A percentile compares a stretch with the other conserved stretches of the same genome.
phyloP scores from a whole-genome alignment of 2,329 filamentous ascomycete species.

The Pyrenophora seminiperda region DNA sequence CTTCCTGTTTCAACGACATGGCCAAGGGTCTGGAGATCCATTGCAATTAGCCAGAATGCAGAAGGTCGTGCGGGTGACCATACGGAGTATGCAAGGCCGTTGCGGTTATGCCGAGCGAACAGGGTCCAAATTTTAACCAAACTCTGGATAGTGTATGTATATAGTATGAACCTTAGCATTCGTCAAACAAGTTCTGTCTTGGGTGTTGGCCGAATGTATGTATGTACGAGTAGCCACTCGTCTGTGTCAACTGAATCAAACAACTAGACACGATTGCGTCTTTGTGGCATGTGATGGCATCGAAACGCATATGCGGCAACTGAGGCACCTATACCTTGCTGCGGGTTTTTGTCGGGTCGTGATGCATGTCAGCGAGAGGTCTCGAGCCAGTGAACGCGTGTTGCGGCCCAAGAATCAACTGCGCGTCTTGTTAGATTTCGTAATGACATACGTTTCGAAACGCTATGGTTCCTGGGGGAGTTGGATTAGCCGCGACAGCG shows the following conservation, averaged over 20 bases:
- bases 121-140: too few relatives aligned
- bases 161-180: too few relatives aligned
- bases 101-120: too few relatives aligned
- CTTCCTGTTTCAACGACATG: too few relatives aligned
- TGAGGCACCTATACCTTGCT: not conserved
- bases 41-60: not conserved
- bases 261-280: too few relatives aligned
- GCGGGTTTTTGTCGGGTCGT: not conserved
- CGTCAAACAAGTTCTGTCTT: too few relatives aligned
- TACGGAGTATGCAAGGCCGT: not conserved
- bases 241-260: too few relatives aligned
- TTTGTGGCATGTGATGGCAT: not conserved
- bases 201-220: too few relatives aligned
- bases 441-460: conserved; percentile 14
- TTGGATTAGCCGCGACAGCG: not conserved
- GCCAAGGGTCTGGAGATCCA: not conserved
- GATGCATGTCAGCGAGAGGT: not conserved
- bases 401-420: not conserved
- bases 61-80: not conserved
- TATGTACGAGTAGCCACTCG: too few relatives aligned
- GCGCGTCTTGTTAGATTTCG: not conserved
- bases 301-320: not conserved
- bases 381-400: not conserved
- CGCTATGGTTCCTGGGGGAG: not conserved
- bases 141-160: too few relatives aligned